Base-by-base conservation (phyloP, 2,329 filamentous ascomycete genomes). In the Colletotrichum theobromicola region DNA sequence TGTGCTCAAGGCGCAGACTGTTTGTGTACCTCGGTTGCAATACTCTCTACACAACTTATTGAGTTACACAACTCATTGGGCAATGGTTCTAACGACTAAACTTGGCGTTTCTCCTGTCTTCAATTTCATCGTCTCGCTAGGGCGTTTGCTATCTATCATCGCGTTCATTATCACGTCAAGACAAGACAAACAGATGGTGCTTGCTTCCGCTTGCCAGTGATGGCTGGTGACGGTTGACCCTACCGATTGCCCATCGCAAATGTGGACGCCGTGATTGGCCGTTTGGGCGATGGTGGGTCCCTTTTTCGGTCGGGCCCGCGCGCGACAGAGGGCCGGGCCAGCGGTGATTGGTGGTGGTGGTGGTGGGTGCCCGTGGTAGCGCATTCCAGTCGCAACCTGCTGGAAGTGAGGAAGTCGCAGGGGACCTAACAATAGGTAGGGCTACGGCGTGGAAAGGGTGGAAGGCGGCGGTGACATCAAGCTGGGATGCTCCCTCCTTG, bases 401-500 rank as follows among this genome's bases (percentile, higher is more conserved):
- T 50, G 6, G 42, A 2, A 50, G 42, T 18, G n/a, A 34, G 32
- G 32, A n/a, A n/a, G n/a, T n/a, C n/a, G n/a, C n/a, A n/a, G n/a
- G n/a, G n/a, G n/a, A n/a, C n/a, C n/a, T n/a, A n/a, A n/a, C n/a
- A n/a, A n/a, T n/a, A n/a, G n/a, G n/a, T n/a, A n/a, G n/a, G n/a
- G n/a, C n/a, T n/a, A n/a, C n/a, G n/a, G n/a, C n/a, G n/a, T n/a
- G n/a, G n/a, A n/a, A n/a, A n/a, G n/a, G n/a, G n/a, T n/a, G n/a
- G 34, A 35, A 50, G 12, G 42, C 18, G 28, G 58, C 50, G 35
- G 60, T 70, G 67, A 70, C 67, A 70, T 74, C 60, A 70, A 67
- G 18, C 67, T 53, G 67, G 67, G 71, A 74, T 70, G 35, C 15
- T 69, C 70, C 70, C 69, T 73, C 34, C 46, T 73, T 28, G 26